Percentiles rank a stretch among this genome's conserved stretches.
Evolutionary conservation across 139 green algal genomes (phyloP).

Genomic region (Coelastrella sp.): DNA sequence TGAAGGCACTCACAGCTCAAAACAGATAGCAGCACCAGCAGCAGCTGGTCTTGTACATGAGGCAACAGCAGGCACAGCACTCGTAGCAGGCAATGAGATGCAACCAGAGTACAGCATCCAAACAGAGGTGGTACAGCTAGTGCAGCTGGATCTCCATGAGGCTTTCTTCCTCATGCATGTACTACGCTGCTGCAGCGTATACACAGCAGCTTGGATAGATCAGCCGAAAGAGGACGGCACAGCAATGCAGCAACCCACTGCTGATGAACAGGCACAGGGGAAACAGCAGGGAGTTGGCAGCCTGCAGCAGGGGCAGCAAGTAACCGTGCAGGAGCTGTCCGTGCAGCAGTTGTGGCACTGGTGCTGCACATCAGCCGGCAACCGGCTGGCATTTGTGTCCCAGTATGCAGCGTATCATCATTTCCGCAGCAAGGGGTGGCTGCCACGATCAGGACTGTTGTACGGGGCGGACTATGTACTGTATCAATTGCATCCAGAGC

Average conservation of each 20-base stretch:
- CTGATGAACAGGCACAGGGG: constrained; percentile 22
- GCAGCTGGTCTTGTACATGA: not conserved
- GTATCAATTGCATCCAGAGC: constrained; percentile 68
- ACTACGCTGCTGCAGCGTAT: constrained; percentile 51
- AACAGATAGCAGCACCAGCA: not conserved
- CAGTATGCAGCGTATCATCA: constrained; percentile 72
- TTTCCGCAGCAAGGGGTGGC: constrained; percentile 73
- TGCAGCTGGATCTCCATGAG: constrained; percentile 63
- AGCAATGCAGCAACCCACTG: not conserved
- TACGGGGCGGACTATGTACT: constrained; percentile 75
- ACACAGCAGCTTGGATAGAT: not conserved
- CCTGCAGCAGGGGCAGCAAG: not conserved
- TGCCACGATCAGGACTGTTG: constrained; percentile 66
- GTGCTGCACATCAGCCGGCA: constrained; percentile 16
- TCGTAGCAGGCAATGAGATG: too few species aligned
- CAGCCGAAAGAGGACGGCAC: not conserved
- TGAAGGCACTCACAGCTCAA: not conserved
- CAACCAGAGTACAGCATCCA: too few species aligned
- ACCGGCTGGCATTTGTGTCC: constrained; percentile 46
- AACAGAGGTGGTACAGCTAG: constrained; percentile 34
- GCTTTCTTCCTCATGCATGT: constrained; percentile 61
- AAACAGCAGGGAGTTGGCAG: constrained; percentile 21
- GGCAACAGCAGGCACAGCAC: not conserved
- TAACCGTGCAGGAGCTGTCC: constrained; percentile 14
- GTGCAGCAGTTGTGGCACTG: constrained; percentile 31